These are phyloP conservation scores for peach (Prunus persica) DNA, from an alignment of 306 rosid species.

Conservation along the genomic window Prunus_persica_NCBIv2 NC_034009.1:24249001-24249500, in stretches of 20 bases:
- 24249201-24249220: not conserved
- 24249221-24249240: too few species aligned
- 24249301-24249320: not conserved
- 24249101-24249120: constrained; percentile 65
- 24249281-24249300: not conserved
- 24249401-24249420: too few species aligned
- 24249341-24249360: not conserved
- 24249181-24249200: not conserved
- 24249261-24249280: too few species aligned
- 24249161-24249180: too few species aligned
- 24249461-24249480: not conserved
- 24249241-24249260: too few species aligned
- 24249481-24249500: not conserved
- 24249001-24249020: constrained; percentile 42
- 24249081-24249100: constrained; percentile 67
- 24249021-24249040: constrained; percentile 18
- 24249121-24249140: not conserved
- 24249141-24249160: not conserved
- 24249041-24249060: constrained; percentile 57
- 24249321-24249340: not conserved
- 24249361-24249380: constrained; percentile 7
- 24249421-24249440: not conserved
- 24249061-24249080: constrained; percentile 71
- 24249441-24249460: not conserved
- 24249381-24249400: not conserved